Conservation (phyloP, 2,329 filamentous ascomycete species). For the Didymella keratinophila region DNA sequence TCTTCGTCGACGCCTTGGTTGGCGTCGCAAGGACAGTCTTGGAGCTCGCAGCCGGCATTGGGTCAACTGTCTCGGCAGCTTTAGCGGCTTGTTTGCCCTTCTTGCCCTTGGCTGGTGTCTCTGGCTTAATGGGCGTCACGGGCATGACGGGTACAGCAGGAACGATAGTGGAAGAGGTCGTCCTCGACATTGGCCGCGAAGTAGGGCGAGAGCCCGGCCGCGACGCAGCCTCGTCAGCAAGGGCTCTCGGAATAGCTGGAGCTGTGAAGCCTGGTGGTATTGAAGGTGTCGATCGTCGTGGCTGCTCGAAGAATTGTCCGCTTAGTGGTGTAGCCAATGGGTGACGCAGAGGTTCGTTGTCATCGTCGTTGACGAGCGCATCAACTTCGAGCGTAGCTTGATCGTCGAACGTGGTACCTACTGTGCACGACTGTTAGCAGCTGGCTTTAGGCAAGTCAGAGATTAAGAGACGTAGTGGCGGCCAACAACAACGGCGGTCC, state of each 20-base stretch:
- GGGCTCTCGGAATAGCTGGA: conserved; percentile 36
- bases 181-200: conserved; percentile 47
- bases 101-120: conserved; percentile 43
- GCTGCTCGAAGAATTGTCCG: conserved; percentile 44
- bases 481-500: conserved; percentile 28
- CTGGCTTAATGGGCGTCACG: conserved; percentile 43
- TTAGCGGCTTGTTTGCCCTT: conserved; percentile 32
- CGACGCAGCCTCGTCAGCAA: conserved; percentile 34
- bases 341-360: conserved; percentile 45
- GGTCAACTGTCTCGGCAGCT: conserved; percentile 2
- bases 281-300: conserved; percentile 54
- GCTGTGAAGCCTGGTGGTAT: conserved; percentile 56
- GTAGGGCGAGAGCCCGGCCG: conserved; percentile 30
- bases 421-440: conserved; percentile 60
- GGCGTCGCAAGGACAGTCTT: conserved; percentile 33
- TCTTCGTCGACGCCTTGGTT: conserved; percentile 25
- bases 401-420: conserved; percentile 68
- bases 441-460: not conserved
- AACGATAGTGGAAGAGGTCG: conserved; percentile 40
- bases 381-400: conserved; percentile 71
- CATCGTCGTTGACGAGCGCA: conserved; percentile 69
- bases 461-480: conserved; percentile 1
- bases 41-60: conserved; percentile 7
- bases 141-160: conserved; percentile 54
- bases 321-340: conserved; percentile 29